Evolutionary conservation across 257 asterid genomes (phyloP).

Genomic region (Gentiana straminea): DNA sequence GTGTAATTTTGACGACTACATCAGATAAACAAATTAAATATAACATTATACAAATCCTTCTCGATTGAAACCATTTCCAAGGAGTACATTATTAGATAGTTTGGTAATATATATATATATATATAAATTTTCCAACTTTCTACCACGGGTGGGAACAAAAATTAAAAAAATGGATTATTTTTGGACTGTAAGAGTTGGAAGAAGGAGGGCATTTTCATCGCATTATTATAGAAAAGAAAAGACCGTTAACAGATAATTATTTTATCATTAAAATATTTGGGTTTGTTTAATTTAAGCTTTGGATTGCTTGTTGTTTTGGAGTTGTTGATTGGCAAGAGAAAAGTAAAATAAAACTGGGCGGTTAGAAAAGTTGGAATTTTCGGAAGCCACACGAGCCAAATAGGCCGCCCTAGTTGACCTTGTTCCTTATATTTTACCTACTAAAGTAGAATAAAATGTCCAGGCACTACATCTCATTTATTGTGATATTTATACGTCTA

Average conservation of each 20-base stretch:
- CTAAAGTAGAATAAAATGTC: conserved; percentile 18
- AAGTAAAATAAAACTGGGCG: conserved; percentile 12
- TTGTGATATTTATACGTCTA: not conserved
- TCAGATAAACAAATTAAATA: no score
- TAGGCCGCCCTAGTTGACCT: conserved; percentile 75
- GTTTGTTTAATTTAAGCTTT: no score
- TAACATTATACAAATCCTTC: no score
- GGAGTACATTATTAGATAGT: no score
- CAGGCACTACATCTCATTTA: not conserved
- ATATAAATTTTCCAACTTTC: no score
- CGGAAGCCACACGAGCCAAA: conserved; percentile 13
- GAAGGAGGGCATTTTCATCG: not conserved
- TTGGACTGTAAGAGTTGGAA: no score
- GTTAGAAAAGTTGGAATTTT: conserved; percentile 10
- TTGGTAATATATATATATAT: no score
- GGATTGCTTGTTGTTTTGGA: conserved; percentile 3
- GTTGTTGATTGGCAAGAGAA: conserved; percentile 4
- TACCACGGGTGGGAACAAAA: no score
- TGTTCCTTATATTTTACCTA: conserved; percentile 18
- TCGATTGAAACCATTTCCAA: no score
- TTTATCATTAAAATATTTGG: conserved; percentile 1
- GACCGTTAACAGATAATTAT: no score
- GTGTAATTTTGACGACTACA: no score
- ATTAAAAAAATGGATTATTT: no score
- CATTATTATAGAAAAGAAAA: not conserved